Evolutionary conservation across 345 rosid species (phyloP).

Genomic region (Balakata baccata): DNA sequence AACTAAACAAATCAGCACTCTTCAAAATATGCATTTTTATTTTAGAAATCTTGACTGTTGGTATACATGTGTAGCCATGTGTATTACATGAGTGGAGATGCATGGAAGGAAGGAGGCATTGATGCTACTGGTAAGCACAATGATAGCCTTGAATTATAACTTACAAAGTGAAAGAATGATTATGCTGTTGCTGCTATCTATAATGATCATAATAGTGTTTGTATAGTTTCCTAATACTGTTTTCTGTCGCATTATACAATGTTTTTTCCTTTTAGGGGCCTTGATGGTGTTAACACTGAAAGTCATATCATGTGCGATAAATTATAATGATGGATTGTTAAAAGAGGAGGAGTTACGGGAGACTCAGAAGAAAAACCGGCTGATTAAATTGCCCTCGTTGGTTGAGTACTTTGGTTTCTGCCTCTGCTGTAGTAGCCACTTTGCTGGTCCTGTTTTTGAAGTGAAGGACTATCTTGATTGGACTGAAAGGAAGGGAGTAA

Average conservation of each 20-base stretch:
- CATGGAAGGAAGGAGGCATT: constrained; percentile 99
- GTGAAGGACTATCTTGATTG: constrained; percentile 94
- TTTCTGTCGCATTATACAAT: neutral
- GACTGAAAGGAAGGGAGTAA: constrained; percentile 84
- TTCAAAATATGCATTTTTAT: constrained; percentile 8
- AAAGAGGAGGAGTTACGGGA: constrained; percentile 76
- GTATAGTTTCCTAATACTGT: neutral
- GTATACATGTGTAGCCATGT: constrained; percentile 65
- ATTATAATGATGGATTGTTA: constrained; percentile 75
- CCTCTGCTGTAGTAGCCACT: constrained; percentile 91
- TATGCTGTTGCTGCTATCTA: neutral
- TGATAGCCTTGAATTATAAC: constrained; percentile 1
- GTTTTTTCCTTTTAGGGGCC: constrained; percentile 51
- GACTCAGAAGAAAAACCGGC: constrained; percentile 76
- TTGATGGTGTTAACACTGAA: constrained; percentile 90
- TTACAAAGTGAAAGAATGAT: neutral
- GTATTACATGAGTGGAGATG: constrained; percentile 98
- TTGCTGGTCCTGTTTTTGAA: constrained; percentile 95
- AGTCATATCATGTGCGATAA: constrained; percentile 84
- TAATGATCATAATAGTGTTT: neutral
- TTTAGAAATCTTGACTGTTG: constrained; percentile 35
- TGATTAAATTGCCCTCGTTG: constrained; percentile 66
- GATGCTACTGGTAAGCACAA: constrained; percentile 81
- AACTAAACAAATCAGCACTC: neutral
- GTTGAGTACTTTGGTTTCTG: constrained; percentile 86